Evolutionary conservation across 83 land plant genomes (phyloP).

Genomic region (Picea mariana): DNA sequence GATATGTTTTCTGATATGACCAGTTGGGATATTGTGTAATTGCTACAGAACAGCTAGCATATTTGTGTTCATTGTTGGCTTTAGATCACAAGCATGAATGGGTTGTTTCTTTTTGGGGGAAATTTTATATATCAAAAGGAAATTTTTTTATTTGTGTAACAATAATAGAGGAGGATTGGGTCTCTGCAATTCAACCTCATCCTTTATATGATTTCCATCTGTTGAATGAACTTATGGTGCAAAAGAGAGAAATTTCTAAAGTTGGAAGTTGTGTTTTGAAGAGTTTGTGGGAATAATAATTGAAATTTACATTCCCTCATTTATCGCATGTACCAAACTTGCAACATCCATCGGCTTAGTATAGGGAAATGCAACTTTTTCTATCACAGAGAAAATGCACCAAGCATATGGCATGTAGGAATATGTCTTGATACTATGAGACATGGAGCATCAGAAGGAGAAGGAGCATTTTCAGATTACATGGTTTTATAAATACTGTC

Average conservation of each 20-base stretch:
- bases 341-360: too few species aligned
- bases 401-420: too few species aligned
- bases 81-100: slow-evolving; percentile 61
- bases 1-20: slow-evolving; percentile 74
- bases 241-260: slow-evolving; percentile 33
- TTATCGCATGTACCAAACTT: too few species aligned
- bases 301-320: too few species aligned
- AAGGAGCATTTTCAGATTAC: slow-evolving; percentile 66
- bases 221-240: slow-evolving; percentile 38
- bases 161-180: slow-evolving; percentile 46
- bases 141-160: slow-evolving; percentile 80
- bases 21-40: slow-evolving; percentile 76
- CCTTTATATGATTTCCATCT: slow-evolving; percentile 42
- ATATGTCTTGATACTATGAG: too few species aligned
- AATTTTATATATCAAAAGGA: slow-evolving; percentile 51
- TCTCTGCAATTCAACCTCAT: slow-evolving; percentile 32
- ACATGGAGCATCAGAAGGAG: slow-evolving; percentile 9
- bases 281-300: too few species aligned
- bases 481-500: slow-evolving; percentile 71
- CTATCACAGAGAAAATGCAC: too few species aligned
- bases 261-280: slow-evolving; percentile 17
- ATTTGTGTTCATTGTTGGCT: slow-evolving; percentile 61
- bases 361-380: too few species aligned
- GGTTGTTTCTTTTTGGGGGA: slow-evolving; percentile 66
- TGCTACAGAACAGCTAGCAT: slow-evolving; percentile 49